Base-by-base conservation (phyloP, 371 early-diverging fungal genomes). In the Lichtheimia ornata region DNA sequence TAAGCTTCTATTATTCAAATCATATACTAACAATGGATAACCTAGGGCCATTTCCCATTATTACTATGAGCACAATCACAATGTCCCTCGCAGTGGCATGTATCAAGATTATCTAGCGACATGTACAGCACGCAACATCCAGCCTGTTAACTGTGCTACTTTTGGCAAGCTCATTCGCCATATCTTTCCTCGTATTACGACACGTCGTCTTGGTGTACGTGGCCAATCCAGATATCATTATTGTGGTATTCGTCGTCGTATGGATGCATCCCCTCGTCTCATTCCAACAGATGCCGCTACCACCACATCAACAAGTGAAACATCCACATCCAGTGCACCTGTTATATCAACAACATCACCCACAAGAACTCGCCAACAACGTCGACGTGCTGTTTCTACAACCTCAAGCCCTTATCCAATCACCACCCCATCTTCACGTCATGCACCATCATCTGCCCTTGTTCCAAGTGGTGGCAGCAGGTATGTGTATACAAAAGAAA, bases 101-200 rank as follows among this genome's bases (percentile, higher is more conserved):
- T 88, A 79, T 63, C 81, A 84, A 51, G 84, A 87, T 53, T 88
- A 88, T 61, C 74, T 73, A 51, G 43, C 66, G 17, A 74, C 67
- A 35, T 87, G 87, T 59, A 58, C 41, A 44, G 50, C 69, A 58
- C 25, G 50, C 14, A 42, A 68, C 43, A 62, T 82, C 20, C 63
- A 64, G 58, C 84, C 88, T 65, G 81, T 89, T 63, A 89, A 88
- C 64, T 78, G 84, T 9, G 88, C 89, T 28, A 81, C 83, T 7
- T 88, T 88, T 76, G 89, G 89, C 7, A 89, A 89, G 54, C 70
- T 87, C 1, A 79, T 89, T 20, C 71, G 88, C 12, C 68, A 74
- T 35, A 82, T 87, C 17, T 88, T 86, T 50, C 87, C 89, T 2
- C 73, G 77, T 20, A 67, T 89, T 35, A 76, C 77, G 30, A 89